Evolutionary conservation across 768 basidiomycete species (phyloP), one percentile per base, ranked within the genome.

Genomic region (Agaricus sinodeliciosus): DNA sequence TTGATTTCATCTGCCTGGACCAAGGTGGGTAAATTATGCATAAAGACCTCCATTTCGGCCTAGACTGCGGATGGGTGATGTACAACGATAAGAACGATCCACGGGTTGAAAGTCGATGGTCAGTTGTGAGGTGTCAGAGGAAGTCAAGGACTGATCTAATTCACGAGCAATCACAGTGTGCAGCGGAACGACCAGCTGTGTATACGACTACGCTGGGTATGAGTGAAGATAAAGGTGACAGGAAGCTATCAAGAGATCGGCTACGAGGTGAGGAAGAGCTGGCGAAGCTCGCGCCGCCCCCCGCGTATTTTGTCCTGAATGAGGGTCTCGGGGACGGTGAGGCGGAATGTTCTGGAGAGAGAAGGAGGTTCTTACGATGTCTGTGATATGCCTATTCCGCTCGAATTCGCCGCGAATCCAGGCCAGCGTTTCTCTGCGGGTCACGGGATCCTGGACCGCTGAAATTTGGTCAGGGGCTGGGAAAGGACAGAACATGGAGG

Each of bases 361-460:
- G 47, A 26, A 28, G 25, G 31, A 22, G 42, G 40, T 47, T 56
- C 76, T 49, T 59, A 90, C 88, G 56, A 72, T 64, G 62, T 90
- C 83, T 9, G 72, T 64, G 37, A 87, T 61, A 60, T 81, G 63
- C 54, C 66, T 75, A 59, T 81, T 82, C 54, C 80, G 71, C 61
- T 88, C 83, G 58, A 90, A 79, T 66, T 90, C 87, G 45, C 69
- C 62, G 26, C 89, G 81, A 65, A 90, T 79, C 86, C 88, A 91
- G 18, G 64, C 61, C 6, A 89, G 66, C 0, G 87, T 87, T 60
- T 90, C 87, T 55, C 67, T 65, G 55, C 88, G 77, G 26, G 84
- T 73, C 53, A 63, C 62, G 48, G 73, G 73, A 67, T 90, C 78
- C 34, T 79, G 80, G 46, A 91, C 83, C 39, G 65, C 89, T 90